Evolutionary conservation across 2,329 filamentous ascomycete genomes (phyloP).

Genomic region (Aspergillus sp.): DNA sequence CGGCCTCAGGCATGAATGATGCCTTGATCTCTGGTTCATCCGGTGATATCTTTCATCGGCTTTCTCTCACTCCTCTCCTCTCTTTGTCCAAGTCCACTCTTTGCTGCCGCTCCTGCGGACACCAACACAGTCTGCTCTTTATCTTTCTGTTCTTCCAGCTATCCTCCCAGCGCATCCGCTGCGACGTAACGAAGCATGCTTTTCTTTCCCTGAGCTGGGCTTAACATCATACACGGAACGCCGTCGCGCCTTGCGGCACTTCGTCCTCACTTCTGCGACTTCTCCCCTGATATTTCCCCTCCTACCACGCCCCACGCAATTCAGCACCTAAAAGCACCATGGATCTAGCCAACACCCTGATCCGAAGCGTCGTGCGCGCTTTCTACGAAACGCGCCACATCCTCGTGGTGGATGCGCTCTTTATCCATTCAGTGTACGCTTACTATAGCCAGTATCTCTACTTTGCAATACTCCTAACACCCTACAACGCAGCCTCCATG

Average conservation of each 20-base stretch:
- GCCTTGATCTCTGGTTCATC: neutral
- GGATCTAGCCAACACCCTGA: slow-evolving; percentile 72
- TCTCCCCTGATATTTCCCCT: neutral
- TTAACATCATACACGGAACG: neutral
- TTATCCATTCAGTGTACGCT: slow-evolving; percentile 66
- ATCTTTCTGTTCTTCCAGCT: neutral
- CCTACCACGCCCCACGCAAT: neutral
- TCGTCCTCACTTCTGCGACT: neutral
- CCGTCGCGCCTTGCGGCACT: neutral
- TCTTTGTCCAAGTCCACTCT: neutral
- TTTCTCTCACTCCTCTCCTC: neutral
- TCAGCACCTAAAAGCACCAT: slow-evolving; percentile 35
- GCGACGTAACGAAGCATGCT: neutral
- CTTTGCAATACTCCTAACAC: neutral
- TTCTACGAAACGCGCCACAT: slow-evolving; percentile 86
- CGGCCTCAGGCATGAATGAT: neutral
- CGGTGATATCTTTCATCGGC: neutral
- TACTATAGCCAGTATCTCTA: neutral
- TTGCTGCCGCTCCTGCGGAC: neutral
- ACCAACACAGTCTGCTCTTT: neutral
- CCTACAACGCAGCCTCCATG: slow-evolving; percentile 60
- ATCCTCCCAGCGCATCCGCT: neutral
- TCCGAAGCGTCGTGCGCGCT: slow-evolving; percentile 80
- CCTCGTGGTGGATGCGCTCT: slow-evolving; percentile 75
- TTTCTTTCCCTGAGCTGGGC: neutral